Evolutionary conservation across 306 rosid genomes (phyloP).

Genomic region (Castanea sativa): DNA sequence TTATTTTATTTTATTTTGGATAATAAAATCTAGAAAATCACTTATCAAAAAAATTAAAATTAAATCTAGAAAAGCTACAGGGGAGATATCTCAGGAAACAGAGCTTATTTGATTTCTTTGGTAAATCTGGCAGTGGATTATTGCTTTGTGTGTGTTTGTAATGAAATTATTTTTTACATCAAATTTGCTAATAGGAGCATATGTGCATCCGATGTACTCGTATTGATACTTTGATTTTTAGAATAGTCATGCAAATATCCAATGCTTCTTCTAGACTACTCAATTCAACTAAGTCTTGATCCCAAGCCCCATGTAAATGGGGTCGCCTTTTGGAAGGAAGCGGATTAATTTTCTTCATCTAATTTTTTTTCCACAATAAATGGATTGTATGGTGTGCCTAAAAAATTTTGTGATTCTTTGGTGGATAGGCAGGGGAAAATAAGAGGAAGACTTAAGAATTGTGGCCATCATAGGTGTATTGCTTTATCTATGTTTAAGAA

Average conservation of each 20-base stretch:
- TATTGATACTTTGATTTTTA: not conserved
- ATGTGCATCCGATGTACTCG: not conserved
- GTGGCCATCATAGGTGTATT: not conserved
- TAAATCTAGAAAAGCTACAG: not conserved
- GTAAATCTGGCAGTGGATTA: not conserved
- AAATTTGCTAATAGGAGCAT: not conserved
- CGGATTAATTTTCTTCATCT: not conserved
- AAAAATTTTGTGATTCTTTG: not conserved
- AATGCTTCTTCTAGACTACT: not conserved
- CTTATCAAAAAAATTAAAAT: no score
- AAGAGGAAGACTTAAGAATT: not conserved
- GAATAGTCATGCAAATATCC: not conserved
- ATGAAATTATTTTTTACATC: not conserved
- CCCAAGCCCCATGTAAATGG: not conserved
- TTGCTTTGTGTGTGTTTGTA: not conserved
- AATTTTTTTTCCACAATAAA: not conserved
- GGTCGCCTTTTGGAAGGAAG: no score
- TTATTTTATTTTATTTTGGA: not conserved
- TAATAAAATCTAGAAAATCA: not conserved
- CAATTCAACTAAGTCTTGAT: not conserved
- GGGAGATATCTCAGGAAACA: not conserved
- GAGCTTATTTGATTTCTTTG: not conserved
- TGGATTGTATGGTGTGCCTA: not conserved
- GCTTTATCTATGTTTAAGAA: not conserved
- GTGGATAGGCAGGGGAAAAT: not conserved